phyloP scores from a whole-genome alignment of 371 early-diverging fungal species.

The Mortierella sp. region DNA sequence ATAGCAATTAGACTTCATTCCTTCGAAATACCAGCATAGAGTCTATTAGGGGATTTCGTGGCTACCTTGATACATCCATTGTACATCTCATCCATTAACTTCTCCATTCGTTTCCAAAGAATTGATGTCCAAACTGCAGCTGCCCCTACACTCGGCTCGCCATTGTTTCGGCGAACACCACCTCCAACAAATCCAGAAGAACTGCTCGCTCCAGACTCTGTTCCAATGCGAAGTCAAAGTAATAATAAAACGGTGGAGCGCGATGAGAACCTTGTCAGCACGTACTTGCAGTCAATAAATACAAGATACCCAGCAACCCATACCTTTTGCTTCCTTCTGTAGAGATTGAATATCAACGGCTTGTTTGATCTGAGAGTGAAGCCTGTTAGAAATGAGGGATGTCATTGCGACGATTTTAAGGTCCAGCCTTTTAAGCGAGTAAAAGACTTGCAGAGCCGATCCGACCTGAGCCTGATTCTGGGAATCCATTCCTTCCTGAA shows the following conservation, averaged over 20 bases:
- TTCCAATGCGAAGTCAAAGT: not conserved
- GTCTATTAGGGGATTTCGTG: not conserved
- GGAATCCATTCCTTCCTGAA: conserved; percentile 69
- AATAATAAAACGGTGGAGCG: too few species aligned
- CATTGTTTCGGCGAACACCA: conserved; percentile 65
- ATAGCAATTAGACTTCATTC: not conserved
- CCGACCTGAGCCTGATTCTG: conserved; percentile 82
- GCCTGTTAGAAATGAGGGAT: conserved; percentile 61
- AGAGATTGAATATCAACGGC: conserved; percentile 74
- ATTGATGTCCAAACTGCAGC: conserved; percentile 63
- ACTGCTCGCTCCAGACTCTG: conserved; percentile 36
- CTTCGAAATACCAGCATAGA: not conserved
- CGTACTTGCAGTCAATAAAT: not conserved
- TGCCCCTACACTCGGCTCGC: conserved; percentile 66
- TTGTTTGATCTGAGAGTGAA: conserved; percentile 68
- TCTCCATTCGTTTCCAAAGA: conserved; percentile 81
- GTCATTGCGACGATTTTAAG: conserved; percentile 59
- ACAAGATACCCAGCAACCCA: not conserved
- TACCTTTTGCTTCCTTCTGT: conserved; percentile 76
- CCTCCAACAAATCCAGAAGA: conserved; percentile 48
- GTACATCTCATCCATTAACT: conserved; percentile 79
- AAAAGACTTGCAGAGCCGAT: conserved; percentile 81
- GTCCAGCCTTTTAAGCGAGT: conserved; percentile 74
- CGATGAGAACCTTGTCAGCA: not conserved
- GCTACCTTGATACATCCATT: conserved; percentile 75